Percentiles rank a stretch among this genome's conserved stretches.
These are phyloP conservation scores for Rhizophagus sp. DNA, from an alignment of 192 early-diverging fungal genomes.

Conservation along the genomic window DNA sequence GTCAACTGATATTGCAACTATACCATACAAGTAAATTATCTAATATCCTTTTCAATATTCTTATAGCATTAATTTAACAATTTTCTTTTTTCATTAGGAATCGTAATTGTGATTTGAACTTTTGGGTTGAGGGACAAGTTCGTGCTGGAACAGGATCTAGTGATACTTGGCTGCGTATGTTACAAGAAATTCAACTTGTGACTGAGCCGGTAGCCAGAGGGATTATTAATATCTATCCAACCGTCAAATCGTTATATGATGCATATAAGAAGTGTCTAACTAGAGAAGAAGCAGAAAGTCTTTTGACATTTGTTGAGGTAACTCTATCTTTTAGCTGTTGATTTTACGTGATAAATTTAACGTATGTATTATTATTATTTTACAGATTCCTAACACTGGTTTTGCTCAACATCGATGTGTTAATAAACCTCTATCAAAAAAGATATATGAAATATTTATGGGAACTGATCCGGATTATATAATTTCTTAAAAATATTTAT, in stretches of 20 bases:
- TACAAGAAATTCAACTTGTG: constrained; percentile 46
- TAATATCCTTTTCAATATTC: background rate
- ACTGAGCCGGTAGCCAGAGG: constrained; percentile 41
- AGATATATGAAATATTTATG: constrained; percentile 28
- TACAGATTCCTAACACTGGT: constrained; percentile 15
- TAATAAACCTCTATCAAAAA: constrained; percentile 25
- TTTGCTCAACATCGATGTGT: constrained; percentile 8
- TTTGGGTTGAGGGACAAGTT: constrained; percentile 23
- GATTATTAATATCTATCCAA: constrained; percentile 37
- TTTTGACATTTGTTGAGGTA: constrained; percentile 45
- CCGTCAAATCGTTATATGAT: constrained; percentile 33
- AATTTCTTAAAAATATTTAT: constrained; percentile 14
- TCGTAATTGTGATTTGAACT: constrained; percentile 21
- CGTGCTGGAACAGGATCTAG: constrained; percentile 31
- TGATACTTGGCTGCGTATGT: constrained; percentile 42
- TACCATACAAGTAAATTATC: constrained; percentile 39
- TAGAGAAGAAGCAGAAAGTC: constrained; percentile 28
- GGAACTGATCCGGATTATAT: constrained; percentile 20
- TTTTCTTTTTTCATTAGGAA: background rate
- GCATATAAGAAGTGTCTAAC: constrained; percentile 28
- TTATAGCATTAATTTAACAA: background rate
- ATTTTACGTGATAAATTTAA: background rate
- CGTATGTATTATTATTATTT: no score
- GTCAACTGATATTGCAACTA: constrained; percentile 35
- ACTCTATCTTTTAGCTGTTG: background rate